Percentiles rank a stretch among this genome's conserved stretches.
phyloP scores from a whole-genome alignment of 2,329 filamentous ascomycete species.

The Claviceps cyperi region DNA sequence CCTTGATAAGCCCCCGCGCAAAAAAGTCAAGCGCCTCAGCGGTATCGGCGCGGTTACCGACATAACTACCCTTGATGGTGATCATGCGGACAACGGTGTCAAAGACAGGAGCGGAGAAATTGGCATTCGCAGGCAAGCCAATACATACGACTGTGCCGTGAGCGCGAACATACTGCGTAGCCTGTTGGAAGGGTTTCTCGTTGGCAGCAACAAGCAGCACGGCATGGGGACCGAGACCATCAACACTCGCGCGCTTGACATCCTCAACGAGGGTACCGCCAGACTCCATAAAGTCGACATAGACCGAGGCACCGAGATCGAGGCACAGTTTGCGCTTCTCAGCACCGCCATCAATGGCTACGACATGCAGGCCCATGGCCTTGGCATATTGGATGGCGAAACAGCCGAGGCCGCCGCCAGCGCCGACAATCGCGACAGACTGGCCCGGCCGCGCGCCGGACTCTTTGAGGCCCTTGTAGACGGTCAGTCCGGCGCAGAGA shows the following conservation, averaged over 20 bases:
- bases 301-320: constrained; percentile 55
- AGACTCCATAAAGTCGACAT: constrained; percentile 54
- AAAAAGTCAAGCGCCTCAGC: constrained; percentile 88
- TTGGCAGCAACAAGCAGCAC: constrained; percentile 73
- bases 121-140: constrained; percentile 69
- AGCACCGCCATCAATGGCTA: constrained; percentile 71
- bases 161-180: constrained; percentile 72
- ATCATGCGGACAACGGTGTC: constrained; percentile 83
- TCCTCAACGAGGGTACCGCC: constrained; percentile 48
- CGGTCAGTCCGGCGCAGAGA: constrained; percentile 73
- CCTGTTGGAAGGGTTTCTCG: constrained; percentile 94
- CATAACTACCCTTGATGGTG: constrained; percentile 82
- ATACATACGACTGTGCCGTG: constrained; percentile 78
- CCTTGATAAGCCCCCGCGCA: constrained; percentile 67
- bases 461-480: constrained; percentile 87
- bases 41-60: constrained; percentile 80
- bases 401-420: constrained; percentile 67
- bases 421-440: constrained; percentile 71
- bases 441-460: constrained; percentile 61
- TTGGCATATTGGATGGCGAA: constrained; percentile 76
- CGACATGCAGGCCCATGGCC: constrained; percentile 70
- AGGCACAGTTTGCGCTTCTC: constrained; percentile 52
- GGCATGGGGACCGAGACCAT: constrained; percentile 74
- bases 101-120: constrained; percentile 73
- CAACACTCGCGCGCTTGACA: constrained; percentile 59